A percentile compares a stretch with the other conserved stretches of the same genome.
Conservation (phyloP, 257 asterid species). For the Anisodus tanguticus region DNA sequence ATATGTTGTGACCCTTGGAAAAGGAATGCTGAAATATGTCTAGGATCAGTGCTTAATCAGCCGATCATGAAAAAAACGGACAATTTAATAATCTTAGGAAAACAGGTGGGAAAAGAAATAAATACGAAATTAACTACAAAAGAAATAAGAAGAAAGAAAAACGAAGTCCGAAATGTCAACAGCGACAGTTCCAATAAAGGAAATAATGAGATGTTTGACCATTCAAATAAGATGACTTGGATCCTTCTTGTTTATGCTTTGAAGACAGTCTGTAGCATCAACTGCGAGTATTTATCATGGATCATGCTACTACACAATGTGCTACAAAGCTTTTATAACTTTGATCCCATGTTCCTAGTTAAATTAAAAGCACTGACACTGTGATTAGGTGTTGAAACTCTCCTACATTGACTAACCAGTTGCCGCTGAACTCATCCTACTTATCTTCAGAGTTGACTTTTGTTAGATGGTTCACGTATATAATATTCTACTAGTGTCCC, state of each 20-base stretch:
- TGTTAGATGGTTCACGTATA: background rate
- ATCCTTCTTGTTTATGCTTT: background rate
- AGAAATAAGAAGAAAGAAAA: background rate
- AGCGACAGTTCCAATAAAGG: background rate
- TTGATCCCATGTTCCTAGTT: background rate
- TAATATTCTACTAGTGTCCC: background rate
- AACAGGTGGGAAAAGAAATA: background rate
- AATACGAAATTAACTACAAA: background rate
- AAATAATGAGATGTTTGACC: background rate
- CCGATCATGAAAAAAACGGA: background rate
- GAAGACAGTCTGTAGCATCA: background rate
- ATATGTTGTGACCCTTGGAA: slow-evolving; percentile 6
- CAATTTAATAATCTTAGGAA: background rate
- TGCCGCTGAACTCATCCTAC: background rate
- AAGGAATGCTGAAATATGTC: background rate
- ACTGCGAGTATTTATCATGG: background rate
- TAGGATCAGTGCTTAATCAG: background rate
- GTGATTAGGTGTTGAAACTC: background rate
- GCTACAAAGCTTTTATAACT: background rate
- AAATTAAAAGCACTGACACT: background rate
- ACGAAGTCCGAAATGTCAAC: background rate
- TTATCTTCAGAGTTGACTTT: slow-evolving; percentile 4
- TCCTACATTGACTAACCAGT: background rate
- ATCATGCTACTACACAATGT: slow-evolving; percentile 2
- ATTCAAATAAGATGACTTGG: background rate